Evolutionary conservation across 2,329 filamentous ascomycete species (phyloP).

Genomic region (Penicillium sp.): DNA sequence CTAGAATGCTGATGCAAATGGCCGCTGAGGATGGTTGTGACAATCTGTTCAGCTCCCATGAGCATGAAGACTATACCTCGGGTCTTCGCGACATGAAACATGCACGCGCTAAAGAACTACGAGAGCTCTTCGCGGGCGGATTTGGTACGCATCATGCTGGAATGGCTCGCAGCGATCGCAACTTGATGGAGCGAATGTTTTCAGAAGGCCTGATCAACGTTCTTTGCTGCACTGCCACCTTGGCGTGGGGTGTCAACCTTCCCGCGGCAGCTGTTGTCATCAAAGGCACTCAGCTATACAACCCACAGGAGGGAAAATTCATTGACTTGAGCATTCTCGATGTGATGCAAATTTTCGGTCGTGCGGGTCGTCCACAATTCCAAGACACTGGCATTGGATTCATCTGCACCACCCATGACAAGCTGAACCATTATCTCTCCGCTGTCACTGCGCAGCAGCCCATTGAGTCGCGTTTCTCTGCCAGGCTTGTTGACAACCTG

Average conservation of each 20-base stretch:
- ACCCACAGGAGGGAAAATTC: conserved; percentile 93
- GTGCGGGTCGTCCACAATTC: conserved; percentile 95
- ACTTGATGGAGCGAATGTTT: conserved; percentile 93
- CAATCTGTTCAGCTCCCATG: conserved; percentile 79
- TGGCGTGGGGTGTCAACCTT: conserved; percentile 98
- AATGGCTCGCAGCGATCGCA: conserved; percentile 91
- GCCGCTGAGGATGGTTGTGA: conserved; percentile 76
- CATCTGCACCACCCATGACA: conserved; percentile 96
- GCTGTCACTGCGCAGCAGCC: conserved; percentile 95
- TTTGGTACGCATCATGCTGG: conserved; percentile 96
- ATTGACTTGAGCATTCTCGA: conserved; percentile 95
- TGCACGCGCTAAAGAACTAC: conserved; percentile 80
- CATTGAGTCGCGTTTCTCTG: conserved; percentile 94
- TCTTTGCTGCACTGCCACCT: conserved; percentile 94
- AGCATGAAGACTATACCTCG: conserved; percentile 76
- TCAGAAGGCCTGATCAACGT: conserved; percentile 91
- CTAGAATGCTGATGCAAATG: conserved; percentile 81
- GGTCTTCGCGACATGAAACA: conserved; percentile 83
- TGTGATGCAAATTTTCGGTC: conserved; percentile 96
- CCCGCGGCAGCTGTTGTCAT: conserved; percentile 96
- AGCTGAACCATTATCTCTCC: conserved; percentile 83
- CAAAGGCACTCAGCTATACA: conserved; percentile 97
- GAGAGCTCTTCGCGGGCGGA: conserved; percentile 86
- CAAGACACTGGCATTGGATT: conserved; percentile 97
- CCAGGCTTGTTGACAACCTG: conserved; percentile 91